These are phyloP conservation scores for Diaporthe destruens DNA, from an alignment of 2,329 filamentous ascomycete genomes.

Conservation along the genomic window DNA sequence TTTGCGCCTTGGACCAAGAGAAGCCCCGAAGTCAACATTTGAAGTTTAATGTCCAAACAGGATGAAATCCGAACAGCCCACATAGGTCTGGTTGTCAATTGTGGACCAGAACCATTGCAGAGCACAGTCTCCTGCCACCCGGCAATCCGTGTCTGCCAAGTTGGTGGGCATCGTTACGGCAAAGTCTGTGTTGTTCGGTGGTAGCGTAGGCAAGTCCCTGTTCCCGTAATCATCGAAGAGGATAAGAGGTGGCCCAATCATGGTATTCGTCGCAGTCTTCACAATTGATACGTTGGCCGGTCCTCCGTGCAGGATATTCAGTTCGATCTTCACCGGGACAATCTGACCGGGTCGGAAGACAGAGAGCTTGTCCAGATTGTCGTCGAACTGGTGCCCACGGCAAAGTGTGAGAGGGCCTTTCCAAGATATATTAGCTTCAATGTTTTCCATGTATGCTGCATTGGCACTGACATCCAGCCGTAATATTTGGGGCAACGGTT, in stretches of 20 bases:
- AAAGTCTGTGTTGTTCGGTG: constrained; percentile 34
- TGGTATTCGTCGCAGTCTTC: constrained; percentile 29
- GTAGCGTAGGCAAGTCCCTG: constrained; percentile 21
- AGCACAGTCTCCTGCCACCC: constrained; percentile 29
- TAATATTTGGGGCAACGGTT: constrained; percentile 36
- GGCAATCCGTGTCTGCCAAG: constrained; percentile 19
- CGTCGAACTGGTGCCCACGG: constrained; percentile 32
- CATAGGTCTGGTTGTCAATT: constrained; percentile 33
- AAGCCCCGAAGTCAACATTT: background rate
- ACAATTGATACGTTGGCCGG: constrained; percentile 33
- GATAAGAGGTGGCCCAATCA: constrained; percentile 26
- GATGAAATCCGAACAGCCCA: constrained; percentile 35
- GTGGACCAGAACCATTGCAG: constrained; percentile 36
- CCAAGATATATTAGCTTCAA: background rate
- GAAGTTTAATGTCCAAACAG: constrained; percentile 22
- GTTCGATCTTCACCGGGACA: constrained; percentile 32
- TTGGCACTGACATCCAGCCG: constrained; percentile 27
- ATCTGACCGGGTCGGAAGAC: constrained; percentile 34
- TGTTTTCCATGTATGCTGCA: background rate
- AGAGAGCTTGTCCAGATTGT: constrained; percentile 25
- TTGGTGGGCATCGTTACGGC: constrained; percentile 32
- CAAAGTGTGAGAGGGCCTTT: constrained; percentile 34
- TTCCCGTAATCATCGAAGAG: constrained; percentile 33
- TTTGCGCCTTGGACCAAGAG: constrained; percentile 30
- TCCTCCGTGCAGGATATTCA: constrained; percentile 28